Conservation (phyloP, 1,284 basidiomycete genomes). For the Cutaneotrichosporon cutaneum region DNA sequence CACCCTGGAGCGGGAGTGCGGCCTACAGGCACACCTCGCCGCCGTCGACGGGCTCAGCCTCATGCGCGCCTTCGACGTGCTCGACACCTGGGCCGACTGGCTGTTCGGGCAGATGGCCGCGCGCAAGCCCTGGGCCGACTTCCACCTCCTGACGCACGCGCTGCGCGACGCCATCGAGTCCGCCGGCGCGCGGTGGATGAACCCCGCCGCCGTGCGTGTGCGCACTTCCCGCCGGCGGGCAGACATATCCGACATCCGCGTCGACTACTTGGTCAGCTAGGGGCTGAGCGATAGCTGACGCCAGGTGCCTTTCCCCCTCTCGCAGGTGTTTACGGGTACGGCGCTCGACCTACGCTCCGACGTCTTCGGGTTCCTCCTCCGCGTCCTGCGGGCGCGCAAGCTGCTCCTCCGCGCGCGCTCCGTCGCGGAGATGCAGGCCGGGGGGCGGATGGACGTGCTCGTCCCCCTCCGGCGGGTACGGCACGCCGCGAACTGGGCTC, state of each 20-base stretch:
- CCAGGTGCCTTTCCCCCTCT: slow-evolving; percentile 68
- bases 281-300: neutral
- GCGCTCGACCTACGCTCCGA: slow-evolving; percentile 64
- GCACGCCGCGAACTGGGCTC: slow-evolving; percentile 73
- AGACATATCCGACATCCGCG: slow-evolving; percentile 63
- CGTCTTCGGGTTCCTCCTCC: slow-evolving; percentile 73
- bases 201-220: slow-evolving; percentile 69
- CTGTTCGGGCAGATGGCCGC: slow-evolving; percentile 67
- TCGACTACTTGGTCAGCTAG: slow-evolving; percentile 66
- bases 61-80: slow-evolving; percentile 70
- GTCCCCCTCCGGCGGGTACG: slow-evolving; percentile 71
- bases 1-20: slow-evolving; percentile 68
- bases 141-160: slow-evolving; percentile 75
- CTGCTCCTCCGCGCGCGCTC: slow-evolving; percentile 51
- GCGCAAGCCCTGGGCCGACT: slow-evolving; percentile 70
- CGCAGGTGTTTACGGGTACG: slow-evolving; percentile 69
- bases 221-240: slow-evolving; percentile 57
- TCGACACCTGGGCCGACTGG: slow-evolving; percentile 63
- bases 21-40: slow-evolving; percentile 65
- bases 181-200: slow-evolving; percentile 61
- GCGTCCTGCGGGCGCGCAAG: slow-evolving; percentile 69
- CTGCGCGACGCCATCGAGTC: slow-evolving; percentile 67
- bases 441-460: slow-evolving; percentile 55
- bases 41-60: slow-evolving; percentile 71
- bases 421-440: slow-evolving; percentile 57